A percentile compares a stretch with the other conserved stretches of the same genome.
These are phyloP conservation scores for Aspergillus puulaauensis DNA, from an alignment of 2,329 filamentous ascomycete species.

Conservation along the genomic window DNA sequence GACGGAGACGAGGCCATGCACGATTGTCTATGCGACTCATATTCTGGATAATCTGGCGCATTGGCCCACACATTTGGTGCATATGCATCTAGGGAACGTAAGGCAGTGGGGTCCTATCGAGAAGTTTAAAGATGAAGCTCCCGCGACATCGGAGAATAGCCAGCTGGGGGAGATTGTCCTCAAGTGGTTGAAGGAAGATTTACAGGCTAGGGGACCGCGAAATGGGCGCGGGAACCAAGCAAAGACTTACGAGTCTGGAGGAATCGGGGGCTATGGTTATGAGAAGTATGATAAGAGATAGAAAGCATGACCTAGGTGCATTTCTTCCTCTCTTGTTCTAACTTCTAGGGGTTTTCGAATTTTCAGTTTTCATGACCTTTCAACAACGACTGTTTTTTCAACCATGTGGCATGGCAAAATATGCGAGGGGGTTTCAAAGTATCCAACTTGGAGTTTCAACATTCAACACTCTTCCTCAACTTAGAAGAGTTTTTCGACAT, in stretches of 20 bases:
- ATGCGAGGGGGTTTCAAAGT: slow-evolving; percentile 19
- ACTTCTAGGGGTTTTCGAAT: slow-evolving; percentile 1
- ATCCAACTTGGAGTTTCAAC: slow-evolving; percentile 13
- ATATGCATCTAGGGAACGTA: slow-evolving; percentile 87
- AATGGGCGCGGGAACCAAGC: slow-evolving; percentile 56
- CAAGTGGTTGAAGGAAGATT: slow-evolving; percentile 79
- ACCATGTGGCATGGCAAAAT: slow-evolving; percentile 8
- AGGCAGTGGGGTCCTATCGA: slow-evolving; percentile 81
- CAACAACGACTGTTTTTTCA: slow-evolving; percentile 17
- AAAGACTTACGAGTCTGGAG: slow-evolving; percentile 56
- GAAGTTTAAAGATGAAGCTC: slow-evolving; percentile 60
- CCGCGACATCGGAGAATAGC: slow-evolving; percentile 69
- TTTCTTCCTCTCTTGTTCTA: not conserved
- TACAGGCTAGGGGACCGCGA: slow-evolving; percentile 75
- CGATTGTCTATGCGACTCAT: slow-evolving; percentile 96
- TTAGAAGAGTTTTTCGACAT: not conserved
- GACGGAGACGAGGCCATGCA: slow-evolving; percentile 78
- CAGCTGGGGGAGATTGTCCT: slow-evolving; percentile 84
- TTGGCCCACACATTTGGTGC: slow-evolving; percentile 94
- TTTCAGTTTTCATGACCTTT: slow-evolving; percentile 16
- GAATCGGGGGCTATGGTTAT: slow-evolving; percentile 63
- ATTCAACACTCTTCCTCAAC: not conserved
- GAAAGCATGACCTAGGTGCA: slow-evolving; percentile 4
- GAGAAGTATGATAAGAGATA: slow-evolving; percentile 43
- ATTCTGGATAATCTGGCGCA: slow-evolving; percentile 92